A percentile compares a stretch with the other conserved stretches of the same genome.
phyloP scores from a whole-genome alignment of 2,329 filamentous ascomycete species.

The Colletotrichum musae region DNA sequence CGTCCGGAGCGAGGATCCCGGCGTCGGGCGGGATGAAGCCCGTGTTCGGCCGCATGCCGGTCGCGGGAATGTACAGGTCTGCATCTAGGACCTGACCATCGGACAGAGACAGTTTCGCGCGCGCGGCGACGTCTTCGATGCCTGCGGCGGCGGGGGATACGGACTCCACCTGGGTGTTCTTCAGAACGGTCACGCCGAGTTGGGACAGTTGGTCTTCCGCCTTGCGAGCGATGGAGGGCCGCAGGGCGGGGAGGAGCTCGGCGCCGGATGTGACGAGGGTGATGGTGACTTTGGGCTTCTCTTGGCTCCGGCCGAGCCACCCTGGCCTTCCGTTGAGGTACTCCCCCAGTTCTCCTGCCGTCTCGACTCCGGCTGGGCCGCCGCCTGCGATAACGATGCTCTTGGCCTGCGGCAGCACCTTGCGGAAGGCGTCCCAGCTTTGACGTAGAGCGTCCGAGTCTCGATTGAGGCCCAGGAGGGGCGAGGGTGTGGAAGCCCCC shows the following conservation, averaged over 20 bases:
- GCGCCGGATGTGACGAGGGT: conserved; percentile 58
- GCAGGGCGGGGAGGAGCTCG: conserved; percentile 58
- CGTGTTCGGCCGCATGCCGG: conserved; percentile 58
- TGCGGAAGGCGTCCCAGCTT: conserved; percentile 57
- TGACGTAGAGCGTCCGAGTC: conserved; percentile 51
- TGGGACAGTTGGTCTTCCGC: conserved; percentile 58
- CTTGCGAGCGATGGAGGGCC: conserved; percentile 53
- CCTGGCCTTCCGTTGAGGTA: conserved; percentile 63
- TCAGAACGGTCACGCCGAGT: conserved; percentile 63
- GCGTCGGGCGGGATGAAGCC: conserved; percentile 49
- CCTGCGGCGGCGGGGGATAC: conserved; percentile 51
- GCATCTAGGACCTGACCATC: conserved; percentile 56
- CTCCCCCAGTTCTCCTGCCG: conserved; percentile 66
- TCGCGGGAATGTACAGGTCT: conserved; percentile 65
- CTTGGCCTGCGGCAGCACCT: conserved; percentile 55
- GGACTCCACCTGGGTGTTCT: conserved; percentile 53
- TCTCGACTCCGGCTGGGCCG: conserved; percentile 65
- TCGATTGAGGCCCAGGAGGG: conserved; percentile 56
- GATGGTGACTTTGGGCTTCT: conserved; percentile 56
- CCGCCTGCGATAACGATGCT: conserved; percentile 65
- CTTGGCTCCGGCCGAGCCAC: conserved; percentile 51
- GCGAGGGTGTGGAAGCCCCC: conserved; percentile 61
- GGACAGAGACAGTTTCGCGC: conserved; percentile 54
- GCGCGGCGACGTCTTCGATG: conserved; percentile 44
- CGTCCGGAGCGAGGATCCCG: conserved; percentile 50